Percentiles rank a stretch among this genome's conserved stretches.
Evolutionary conservation across 331 rosid species (phyloP).

Genomic region (Acacia pycnantha): DNA sequence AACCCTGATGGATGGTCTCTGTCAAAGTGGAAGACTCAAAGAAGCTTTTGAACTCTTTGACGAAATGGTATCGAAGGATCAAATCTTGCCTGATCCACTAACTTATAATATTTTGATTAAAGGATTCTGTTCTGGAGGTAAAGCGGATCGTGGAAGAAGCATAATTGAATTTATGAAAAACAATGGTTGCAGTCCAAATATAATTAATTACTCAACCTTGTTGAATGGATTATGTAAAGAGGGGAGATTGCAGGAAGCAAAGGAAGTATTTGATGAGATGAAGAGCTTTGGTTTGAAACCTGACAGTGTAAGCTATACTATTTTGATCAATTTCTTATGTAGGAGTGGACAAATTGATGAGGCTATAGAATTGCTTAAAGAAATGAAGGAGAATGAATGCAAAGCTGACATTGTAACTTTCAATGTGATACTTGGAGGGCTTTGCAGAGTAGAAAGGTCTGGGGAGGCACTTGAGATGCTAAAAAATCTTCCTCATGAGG

Average conservation of each 20-base stretch:
- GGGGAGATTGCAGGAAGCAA: constrained; percentile 61
- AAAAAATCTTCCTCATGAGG: constrained; percentile 67
- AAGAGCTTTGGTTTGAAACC: constrained; percentile 59
- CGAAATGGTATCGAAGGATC: constrained; percentile 73
- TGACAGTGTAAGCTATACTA: constrained; percentile 67
- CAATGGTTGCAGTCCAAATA: constrained; percentile 75
- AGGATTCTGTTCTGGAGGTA: constrained; percentile 74
- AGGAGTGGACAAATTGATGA: constrained; percentile 57
- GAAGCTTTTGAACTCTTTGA: constrained; percentile 86
- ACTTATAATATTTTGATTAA: constrained; percentile 74
- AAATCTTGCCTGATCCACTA: constrained; percentile 67
- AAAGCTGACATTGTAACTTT: constrained; percentile 67
- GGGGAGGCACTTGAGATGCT: constrained; percentile 78
- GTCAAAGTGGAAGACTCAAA: constrained; percentile 63
- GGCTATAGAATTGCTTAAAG: constrained; percentile 62
- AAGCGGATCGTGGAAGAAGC: constrained; percentile 62
- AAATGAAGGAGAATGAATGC: constrained; percentile 65
- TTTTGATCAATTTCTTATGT: constrained; percentile 64
- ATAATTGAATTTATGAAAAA: constrained; percentile 72
- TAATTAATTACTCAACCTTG: constrained; percentile 66
- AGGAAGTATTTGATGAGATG: constrained; percentile 58
- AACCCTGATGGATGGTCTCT: constrained; percentile 80
- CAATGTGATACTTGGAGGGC: constrained; percentile 78
- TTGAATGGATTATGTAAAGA: constrained; percentile 66
- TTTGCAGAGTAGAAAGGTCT: constrained; percentile 64